Base-by-base conservation (phyloP, 441 rosid genomes). In the Populus hybrid region DNA sequence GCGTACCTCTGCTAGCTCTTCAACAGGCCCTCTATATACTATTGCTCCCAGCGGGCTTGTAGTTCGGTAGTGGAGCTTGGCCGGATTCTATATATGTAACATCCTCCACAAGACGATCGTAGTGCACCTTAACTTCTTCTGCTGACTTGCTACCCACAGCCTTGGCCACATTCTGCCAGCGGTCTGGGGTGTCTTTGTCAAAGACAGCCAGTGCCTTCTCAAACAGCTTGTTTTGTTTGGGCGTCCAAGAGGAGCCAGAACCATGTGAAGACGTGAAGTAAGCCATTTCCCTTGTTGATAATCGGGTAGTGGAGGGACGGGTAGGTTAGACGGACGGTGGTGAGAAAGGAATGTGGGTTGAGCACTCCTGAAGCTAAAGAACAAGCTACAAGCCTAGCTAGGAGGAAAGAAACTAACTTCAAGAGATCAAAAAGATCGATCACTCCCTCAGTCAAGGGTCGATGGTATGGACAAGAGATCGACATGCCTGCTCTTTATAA, bases 71-170 rank as follows among this genome's bases (percentile, higher is more conserved):
- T 50, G 92, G 95, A 42, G 90, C 93, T 83, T 83, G 85, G 16
- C 98, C 99, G 28, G 95, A 92, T 82, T 94, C 99, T 79, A 95
- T 95, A 80, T 71, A 82, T 77, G 70, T 80, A 75, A 95, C 85
- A 83, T 95, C 99, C 67, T 90, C 88, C 76, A 89, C 93, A 64
- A 95, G 85, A 85, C 89, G 84, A 78, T 94, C 95, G 76, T 94
- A 95, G 85, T 94, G 99, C 79, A 82, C 85, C 86, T 92, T 91
- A 70, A 95, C 90, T 85, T 95, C 97, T 69, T 94, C 95, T 14
- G 86, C 76, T 71, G 92, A 90, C 81, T 95, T 95, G 61, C 98
- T 92, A 5, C 92, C 92, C 63, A 95, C 93, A 79, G 90, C 94
- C 68, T 83, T 83, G 0, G 94, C 95, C 83, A 95, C 92, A 84